Percentiles rank a stretch among this genome's conserved stretches.
Evolutionary conservation across 768 basidiomycete species (phyloP).

Genomic region (Hortiboletus flavorubellus): DNA sequence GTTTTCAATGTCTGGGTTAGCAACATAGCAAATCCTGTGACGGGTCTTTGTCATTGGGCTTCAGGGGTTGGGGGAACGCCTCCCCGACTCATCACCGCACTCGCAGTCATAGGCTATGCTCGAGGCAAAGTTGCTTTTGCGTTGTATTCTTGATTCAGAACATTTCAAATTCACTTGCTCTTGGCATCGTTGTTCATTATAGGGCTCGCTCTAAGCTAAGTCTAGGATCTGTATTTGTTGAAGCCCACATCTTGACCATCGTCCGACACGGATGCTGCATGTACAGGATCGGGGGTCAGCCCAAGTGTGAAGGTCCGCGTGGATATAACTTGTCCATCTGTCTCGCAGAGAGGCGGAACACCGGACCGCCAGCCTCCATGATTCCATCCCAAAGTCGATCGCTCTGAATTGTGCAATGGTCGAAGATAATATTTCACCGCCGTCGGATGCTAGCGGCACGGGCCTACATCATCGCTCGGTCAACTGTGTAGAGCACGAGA

Average conservation of each 20-base stretch:
- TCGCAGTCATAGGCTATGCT: neutral
- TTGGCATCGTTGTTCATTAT: too few species aligned
- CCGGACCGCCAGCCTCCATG: neutral
- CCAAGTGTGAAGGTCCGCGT: neutral
- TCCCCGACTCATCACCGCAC: neutral
- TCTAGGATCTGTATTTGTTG: too few species aligned
- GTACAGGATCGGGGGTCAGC: too few species aligned
- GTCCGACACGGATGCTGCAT: too few species aligned
- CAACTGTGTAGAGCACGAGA: too few species aligned
- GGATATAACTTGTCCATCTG: neutral
- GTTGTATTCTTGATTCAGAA: too few species aligned
- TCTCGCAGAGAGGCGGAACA: neutral
- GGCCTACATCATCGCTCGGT: too few species aligned
- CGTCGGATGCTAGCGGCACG: too few species aligned
- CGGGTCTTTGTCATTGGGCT: neutral
- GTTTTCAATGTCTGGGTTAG: neutral
- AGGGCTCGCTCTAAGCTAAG: too few species aligned
- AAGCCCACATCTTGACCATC: too few species aligned
- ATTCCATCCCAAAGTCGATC: conserved; percentile 6
- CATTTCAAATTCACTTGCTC: too few species aligned
- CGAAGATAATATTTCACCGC: neutral
- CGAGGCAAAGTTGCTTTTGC: too few species aligned
- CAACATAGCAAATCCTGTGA: neutral
- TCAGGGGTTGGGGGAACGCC: neutral
- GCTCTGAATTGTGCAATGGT: conserved; percentile 2